Conservation (phyloP, 2,329 filamentous ascomycete genomes). For the Corinectria fuckeliana region DNA sequence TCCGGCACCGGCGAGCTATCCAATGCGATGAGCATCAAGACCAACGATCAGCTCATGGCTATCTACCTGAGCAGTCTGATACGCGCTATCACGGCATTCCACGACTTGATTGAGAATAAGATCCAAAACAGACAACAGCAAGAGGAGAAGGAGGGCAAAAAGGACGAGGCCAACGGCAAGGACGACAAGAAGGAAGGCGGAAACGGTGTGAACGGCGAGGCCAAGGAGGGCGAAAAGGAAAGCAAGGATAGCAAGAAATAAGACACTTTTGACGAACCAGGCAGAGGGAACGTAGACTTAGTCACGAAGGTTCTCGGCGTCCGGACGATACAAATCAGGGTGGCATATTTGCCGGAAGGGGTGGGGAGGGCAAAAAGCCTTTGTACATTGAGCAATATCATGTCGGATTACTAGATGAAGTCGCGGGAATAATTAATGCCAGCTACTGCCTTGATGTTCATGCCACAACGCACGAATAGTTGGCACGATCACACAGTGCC, state of each 20-base stretch:
- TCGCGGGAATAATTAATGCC: conserved; percentile 32
- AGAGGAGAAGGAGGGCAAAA: conserved; percentile 91
- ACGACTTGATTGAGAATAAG: conserved; percentile 99
- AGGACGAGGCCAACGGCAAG: conserved; percentile 69
- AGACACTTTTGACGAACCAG: conserved; percentile 7
- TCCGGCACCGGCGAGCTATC: conserved; percentile 81
- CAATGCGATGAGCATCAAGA: conserved; percentile 98
- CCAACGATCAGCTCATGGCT: conserved; percentile 97
- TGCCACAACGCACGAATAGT: not conserved
- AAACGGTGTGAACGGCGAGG: conserved; percentile 49
- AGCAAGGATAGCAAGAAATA: conserved; percentile 53
- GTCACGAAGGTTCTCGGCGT: conserved; percentile 31
- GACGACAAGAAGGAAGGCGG: conserved; percentile 63
- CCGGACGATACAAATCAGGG: conserved; percentile 29
- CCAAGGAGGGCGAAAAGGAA: conserved; percentile 61
- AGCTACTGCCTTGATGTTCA: conserved; percentile 12
- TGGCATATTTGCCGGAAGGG: conserved; percentile 26
- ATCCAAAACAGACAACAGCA: conserved; percentile 98
- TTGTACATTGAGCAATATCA: conserved; percentile 42
- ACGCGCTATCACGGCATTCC: conserved; percentile 96
- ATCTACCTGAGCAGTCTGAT: conserved; percentile 96
- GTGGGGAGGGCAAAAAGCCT: conserved; percentile 34
- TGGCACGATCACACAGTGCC: not conserved
- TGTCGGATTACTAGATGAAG: conserved; percentile 36
- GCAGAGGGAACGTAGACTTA: conserved; percentile 27